These are phyloP conservation scores for Glutinoglossum americanum DNA, from an alignment of 495 filamentous ascomycete genomes.

Conservation along the genomic window DNA sequence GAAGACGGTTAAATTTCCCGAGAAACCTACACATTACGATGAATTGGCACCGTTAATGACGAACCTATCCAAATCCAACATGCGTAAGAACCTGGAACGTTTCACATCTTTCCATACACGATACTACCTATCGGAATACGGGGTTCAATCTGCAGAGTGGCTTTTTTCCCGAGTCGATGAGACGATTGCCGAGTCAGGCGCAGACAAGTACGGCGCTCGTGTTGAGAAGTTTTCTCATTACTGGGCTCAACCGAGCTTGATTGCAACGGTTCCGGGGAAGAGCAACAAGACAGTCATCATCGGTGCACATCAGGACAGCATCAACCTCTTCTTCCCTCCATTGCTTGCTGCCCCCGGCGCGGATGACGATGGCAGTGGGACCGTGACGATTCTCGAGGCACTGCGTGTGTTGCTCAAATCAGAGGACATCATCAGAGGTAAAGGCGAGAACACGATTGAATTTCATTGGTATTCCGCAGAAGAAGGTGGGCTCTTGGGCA, in stretches of 20 bases:
- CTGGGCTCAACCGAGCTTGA: constrained; percentile 82
- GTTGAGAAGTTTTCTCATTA: constrained; percentile 53
- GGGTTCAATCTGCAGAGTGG: constrained; percentile 79
- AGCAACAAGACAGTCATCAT: constrained; percentile 64
- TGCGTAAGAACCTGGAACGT: constrained; percentile 53
- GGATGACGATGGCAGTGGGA: constrained; percentile 57
- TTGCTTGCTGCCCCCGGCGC: constrained; percentile 57
- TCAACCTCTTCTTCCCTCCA: constrained; percentile 76
- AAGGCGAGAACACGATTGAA: constrained; percentile 61
- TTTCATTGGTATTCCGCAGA: constrained; percentile 95
- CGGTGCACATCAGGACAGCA: constrained; percentile 61
- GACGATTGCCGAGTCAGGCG: constrained; percentile 47
- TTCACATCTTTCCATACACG: constrained; percentile 73
- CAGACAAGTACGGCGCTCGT: constrained; percentile 40
- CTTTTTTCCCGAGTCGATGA: constrained; percentile 52
- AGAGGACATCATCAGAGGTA: constrained; percentile 27
- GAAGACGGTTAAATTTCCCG: constrained; percentile 38
- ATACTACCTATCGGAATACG: constrained; percentile 74
- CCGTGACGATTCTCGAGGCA: constrained; percentile 58
- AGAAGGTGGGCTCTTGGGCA: constrained; percentile 63
- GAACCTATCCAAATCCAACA: constrained; percentile 50
- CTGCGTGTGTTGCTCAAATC: constrained; percentile 39
- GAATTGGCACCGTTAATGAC: constrained; percentile 44
- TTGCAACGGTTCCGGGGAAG: constrained; percentile 79
- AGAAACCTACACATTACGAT: constrained; percentile 38